Evolutionary conservation across 805 yeast genomes (phyloP), one percentile per base, ranked within the genome.

Genomic region (Kockiozyma suomiensis): DNA sequence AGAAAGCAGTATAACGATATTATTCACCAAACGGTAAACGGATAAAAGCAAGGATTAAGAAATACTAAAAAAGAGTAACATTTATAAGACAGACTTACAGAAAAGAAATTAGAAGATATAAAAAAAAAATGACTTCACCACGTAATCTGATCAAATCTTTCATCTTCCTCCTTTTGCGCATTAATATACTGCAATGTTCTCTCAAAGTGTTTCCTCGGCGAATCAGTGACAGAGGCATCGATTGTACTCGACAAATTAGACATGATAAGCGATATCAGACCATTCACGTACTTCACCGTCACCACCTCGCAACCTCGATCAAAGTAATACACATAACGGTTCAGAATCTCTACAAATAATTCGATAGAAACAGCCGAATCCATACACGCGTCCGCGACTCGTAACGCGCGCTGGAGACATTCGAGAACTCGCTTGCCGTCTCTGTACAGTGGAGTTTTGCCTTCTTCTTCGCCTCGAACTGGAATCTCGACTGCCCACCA

Each of bases 331-430:
- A 93, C 74, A 64, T 96, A 90, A 64, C 90, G 82, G 76, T 90
- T 90, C 65, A 94, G 78, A 21, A 94, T 90, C 75, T 94, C 98
- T 47, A 93, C 86, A 76, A 93, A 92, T 56, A 94, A 78, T 73
- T 90, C 93, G 58, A 88, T 78, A 37, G 90, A 87, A 48, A 84
- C 86, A 43, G 79, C 81, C 53, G 76, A 77, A 70, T 93, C 98
- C 85, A 92, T 86, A 58, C 94, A 88, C n/a, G 94, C 87, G 72
- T 94, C 98, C 0, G 97, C 97, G 6, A 90, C 90, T 47, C 97
- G 79, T 17, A 93, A 73, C 0, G 97, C 84, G 67, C 93, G 84
- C 73, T 91, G 97, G 47, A 93, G 79, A 72, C 97, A 91, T 70
- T 94, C 98, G 70, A 93, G 76, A 1, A 93, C 97, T 38, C 96